A percentile compares a stretch with the other conserved stretches of the same genome.
phyloP scores from a whole-genome alignment of 2,329 filamentous ascomycete genomes.

The Aspergillus sp. region DNA sequence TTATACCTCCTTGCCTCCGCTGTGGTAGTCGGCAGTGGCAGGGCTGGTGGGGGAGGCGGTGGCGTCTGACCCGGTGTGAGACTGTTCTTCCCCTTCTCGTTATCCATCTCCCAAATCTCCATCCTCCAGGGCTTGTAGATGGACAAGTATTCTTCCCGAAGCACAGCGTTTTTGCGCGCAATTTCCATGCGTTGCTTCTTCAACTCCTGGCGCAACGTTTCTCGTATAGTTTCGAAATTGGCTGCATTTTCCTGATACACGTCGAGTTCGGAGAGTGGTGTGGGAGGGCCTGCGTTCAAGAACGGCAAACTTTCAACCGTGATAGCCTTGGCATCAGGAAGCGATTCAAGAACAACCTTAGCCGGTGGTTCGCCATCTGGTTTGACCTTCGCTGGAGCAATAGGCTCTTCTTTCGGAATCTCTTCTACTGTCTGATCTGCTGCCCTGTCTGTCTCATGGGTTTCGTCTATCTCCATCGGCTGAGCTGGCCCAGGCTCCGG shows the following conservation, averaged over 20 bases:
- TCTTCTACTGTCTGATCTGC: constrained; percentile 1
- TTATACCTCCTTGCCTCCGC: constrained; percentile 39
- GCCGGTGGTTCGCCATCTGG: constrained; percentile 10
- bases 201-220: constrained; percentile 32
- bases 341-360: constrained; percentile 11
- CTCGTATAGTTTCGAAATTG: constrained; percentile 33
- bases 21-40: constrained; percentile 23
- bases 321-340: constrained; percentile 20
- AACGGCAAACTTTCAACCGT: constrained; percentile 42
- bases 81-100: constrained; percentile 31
- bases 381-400: constrained; percentile 7
- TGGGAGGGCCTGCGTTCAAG: constrained; percentile 35
- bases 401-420: constrained; percentile 3
- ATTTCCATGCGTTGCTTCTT: constrained; percentile 33
- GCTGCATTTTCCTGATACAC: constrained; percentile 36
- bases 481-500: not conserved
- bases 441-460: not conserved
- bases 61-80: constrained; percentile 31
- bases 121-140: constrained; percentile 42
- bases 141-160: constrained; percentile 35
- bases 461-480: not conserved
- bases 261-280: constrained; percentile 40
- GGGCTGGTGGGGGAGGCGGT: constrained; percentile 26
- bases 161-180: constrained; percentile 32
- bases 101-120: constrained; percentile 37